Evolutionary conservation across 257 asterid genomes (phyloP).

Genomic region (Linderniella brevidens): DNA sequence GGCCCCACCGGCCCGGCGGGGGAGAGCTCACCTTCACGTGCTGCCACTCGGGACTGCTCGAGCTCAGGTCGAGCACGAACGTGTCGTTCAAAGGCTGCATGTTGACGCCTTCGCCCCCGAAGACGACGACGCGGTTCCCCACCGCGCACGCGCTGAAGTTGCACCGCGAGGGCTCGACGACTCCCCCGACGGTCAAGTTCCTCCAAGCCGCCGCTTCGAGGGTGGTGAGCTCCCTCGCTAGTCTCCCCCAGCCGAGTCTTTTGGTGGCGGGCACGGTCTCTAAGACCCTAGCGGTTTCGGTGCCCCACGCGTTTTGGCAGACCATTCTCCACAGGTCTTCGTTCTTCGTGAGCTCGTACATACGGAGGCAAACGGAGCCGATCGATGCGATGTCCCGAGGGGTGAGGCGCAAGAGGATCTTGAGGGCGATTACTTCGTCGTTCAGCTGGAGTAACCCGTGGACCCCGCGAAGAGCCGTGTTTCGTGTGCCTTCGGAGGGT

Average conservation of each 20-base stretch:
- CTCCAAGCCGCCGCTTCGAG: constrained; percentile 95
- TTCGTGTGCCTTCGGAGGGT: constrained; percentile 20
- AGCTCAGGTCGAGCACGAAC: constrained; percentile 69
- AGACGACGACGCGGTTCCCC: constrained; percentile 80
- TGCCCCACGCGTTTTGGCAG: constrained; percentile 89
- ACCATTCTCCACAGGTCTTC: constrained; percentile 87
- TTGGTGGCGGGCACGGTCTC: constrained; percentile 76
- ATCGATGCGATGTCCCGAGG: constrained; percentile 85
- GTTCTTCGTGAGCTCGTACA: constrained; percentile 59
- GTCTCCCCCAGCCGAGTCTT: constrained; percentile 70
- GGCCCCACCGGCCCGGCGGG: constrained; percentile 96
- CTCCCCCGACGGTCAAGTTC: constrained; percentile 72
- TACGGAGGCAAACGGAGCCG: constrained; percentile 57
- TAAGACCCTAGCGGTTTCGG: constrained; percentile 61
- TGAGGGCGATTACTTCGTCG: constrained; percentile 65
- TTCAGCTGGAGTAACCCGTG: constrained; percentile 56
- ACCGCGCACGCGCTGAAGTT: constrained; percentile 95
- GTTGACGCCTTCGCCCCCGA: constrained; percentile 96
- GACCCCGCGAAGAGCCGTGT: constrained; percentile 35
- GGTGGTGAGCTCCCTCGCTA: constrained; percentile 83
- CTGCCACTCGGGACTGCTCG: constrained; percentile 74
- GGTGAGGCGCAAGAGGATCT: constrained; percentile 46
- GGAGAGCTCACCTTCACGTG: constrained; percentile 74
- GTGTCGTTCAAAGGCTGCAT: constrained; percentile 96
- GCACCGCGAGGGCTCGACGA: constrained; percentile 89